Conservation (phyloP, 768 basidiomycete species). For the Boletus reticulatus region DNA sequence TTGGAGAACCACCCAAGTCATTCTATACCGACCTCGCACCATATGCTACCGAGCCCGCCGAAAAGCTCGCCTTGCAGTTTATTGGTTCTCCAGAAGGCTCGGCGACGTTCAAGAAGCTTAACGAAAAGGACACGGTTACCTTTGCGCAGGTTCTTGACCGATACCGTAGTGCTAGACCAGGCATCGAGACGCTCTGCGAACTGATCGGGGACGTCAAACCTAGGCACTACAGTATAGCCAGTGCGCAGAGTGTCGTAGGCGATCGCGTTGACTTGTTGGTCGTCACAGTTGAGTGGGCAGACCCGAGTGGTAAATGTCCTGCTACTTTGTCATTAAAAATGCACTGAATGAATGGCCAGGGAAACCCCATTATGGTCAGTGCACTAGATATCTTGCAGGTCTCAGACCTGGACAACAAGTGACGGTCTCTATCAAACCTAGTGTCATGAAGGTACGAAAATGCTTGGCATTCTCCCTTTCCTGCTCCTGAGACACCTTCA, state of each 20-base stretch:
- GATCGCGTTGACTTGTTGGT: conserved; percentile 92
- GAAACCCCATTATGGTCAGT: conserved; percentile 82
- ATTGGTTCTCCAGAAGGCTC: conserved; percentile 91
- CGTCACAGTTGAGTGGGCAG: conserved; percentile 94
- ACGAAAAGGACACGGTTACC: conserved; percentile 91
- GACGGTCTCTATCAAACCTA: conserved; percentile 96
- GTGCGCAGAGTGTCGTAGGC: conserved; percentile 92
- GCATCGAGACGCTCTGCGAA: conserved; percentile 83
- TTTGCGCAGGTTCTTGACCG: conserved; percentile 83
- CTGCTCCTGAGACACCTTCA: conserved; percentile 10
- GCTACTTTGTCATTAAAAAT: not conserved
- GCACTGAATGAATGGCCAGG: conserved; percentile 44
- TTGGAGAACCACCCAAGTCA: conserved; percentile 92
- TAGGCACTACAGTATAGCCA: conserved; percentile 97
- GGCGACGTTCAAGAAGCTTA: conserved; percentile 91
- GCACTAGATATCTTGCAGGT: conserved; percentile 89
- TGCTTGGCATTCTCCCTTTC: not conserved
- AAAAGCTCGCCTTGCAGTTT: conserved; percentile 82
- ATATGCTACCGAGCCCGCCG: conserved; percentile 65
- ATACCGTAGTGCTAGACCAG: conserved; percentile 77
- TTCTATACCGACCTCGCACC: conserved; percentile 89
- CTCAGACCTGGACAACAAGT: conserved; percentile 88
- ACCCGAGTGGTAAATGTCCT: conserved; percentile 65
- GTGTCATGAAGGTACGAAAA: conserved; percentile 89
- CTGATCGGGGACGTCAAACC: conserved; percentile 95